Evolutionary conservation across 495 filamentous ascomycete genomes (phyloP), one percentile per base, ranked within the genome.

Genomic region (Oidiodendron maius): DNA sequence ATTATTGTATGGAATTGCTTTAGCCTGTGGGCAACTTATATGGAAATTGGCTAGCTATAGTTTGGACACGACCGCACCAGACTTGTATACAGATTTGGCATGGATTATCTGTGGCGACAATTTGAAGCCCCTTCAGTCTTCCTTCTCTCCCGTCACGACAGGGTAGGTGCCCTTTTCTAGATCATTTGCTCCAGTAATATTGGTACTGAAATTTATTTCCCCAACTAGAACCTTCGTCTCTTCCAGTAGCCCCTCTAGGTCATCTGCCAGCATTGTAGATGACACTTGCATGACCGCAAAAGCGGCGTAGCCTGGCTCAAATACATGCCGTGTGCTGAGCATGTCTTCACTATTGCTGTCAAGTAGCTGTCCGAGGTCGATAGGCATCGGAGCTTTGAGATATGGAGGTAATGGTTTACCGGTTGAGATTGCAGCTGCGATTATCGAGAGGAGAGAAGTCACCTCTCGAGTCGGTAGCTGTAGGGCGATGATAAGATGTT

Each of bases 261-360:
- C 35, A 15, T 37, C 35, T 4, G 5, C 35, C 5, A 37, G 35
- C 35, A 37, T 37, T 4, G 35, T 15, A 5, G 35, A 15, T 3
- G 35, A 13, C 35, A 37, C 35, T 37, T 37, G 35, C 35, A 37
- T 37, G 5, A 37, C 35, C n/a, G 35, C 35, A 37, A 37, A 37
- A 5, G 35, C 35, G n/a, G 35, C 35, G n/a, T 37, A 37, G 4
- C 35, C 35, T 6, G 35, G 5, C 13, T 37, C 35, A 4, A 37
- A 17, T 5, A 37, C 35, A 17, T 37, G 35, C 3, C 35, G 35
- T 17, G 35, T 13, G n/a, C 35, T 37, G 35, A 37, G 35, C 5
- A 37, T 37, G n/a, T 37, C 35, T 13, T 13, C 35, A 17, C 18
- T 17, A 13, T 15, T 37, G n/a, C 35, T 37, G 5, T 37, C 35